phyloP scores from a whole-genome alignment of 495 filamentous ascomycete genomes.

The Penicillium cosmopolitanum region DNA sequence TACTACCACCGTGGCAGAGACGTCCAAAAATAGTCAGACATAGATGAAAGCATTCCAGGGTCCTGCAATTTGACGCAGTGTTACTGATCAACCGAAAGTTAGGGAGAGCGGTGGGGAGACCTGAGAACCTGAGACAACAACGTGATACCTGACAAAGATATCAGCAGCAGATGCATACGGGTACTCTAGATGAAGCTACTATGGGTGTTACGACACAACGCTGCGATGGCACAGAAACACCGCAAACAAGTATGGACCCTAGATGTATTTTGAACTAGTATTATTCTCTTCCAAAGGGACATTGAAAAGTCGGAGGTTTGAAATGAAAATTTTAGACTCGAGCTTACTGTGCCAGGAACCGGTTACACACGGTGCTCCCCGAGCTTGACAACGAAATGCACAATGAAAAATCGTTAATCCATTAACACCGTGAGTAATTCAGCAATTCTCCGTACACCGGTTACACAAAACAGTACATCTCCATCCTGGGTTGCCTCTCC shows the following conservation, averaged over 20 bases:
- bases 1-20: background rate
- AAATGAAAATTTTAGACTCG: background rate
- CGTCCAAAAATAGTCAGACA: background rate
- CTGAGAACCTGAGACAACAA: constrained; percentile 17
- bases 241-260: background rate
- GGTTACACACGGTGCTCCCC: constrained; percentile 1
- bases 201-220: constrained; percentile 3
- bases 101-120: background rate
- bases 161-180: background rate
- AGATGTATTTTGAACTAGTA: background rate
- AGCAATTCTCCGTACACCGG: background rate
- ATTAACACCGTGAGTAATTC: too few relatives aligned
- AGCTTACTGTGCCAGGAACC: background rate
- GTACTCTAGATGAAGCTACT: background rate
- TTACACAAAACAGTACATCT: background rate
- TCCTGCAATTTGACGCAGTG: background rate
- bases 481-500: background rate
- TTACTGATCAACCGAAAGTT: background rate
- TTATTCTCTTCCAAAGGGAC: background rate
- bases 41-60: background rate
- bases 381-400: background rate
- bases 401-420: background rate
- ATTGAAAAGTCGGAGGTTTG: background rate
- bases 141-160: constrained; percentile 11
- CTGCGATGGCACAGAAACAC: constrained; percentile 4